Conservation (phyloP, 495 filamentous ascomycete species). For the Hyaloscypha variabilis region DNA sequence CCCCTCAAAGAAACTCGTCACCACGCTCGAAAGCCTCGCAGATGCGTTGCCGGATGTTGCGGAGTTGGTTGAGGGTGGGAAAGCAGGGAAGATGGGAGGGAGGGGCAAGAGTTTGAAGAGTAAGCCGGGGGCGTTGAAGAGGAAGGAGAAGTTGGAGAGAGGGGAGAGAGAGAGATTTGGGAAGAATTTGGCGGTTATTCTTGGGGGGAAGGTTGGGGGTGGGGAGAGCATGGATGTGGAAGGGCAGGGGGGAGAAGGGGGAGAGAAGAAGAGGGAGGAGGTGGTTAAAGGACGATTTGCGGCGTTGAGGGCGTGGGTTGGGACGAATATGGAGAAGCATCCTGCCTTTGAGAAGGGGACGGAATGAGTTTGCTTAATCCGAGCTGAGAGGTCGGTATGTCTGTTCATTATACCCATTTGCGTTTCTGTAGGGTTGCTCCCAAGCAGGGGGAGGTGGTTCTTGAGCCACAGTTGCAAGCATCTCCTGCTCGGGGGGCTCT, state of each 20-base stretch:
- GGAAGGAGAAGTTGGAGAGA: constrained; percentile 75
- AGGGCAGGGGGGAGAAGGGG: neutral
- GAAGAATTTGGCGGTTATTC: constrained; percentile 66
- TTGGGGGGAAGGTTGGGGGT: neutral
- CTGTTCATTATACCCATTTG: neutral
- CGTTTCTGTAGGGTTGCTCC: no score
- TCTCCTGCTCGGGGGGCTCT: no score
- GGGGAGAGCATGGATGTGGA: neutral
- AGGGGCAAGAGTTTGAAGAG: constrained; percentile 69
- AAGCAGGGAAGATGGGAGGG: constrained; percentile 14
- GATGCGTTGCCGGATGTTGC: constrained; percentile 68
- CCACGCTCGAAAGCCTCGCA: constrained; percentile 76
- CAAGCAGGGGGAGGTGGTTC: no score
- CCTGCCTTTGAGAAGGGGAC: constrained; percentile 22
- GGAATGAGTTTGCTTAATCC: neutral
- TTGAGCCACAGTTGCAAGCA: no score
- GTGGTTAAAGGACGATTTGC: constrained; percentile 9
- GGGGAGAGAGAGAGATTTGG: constrained; percentile 81
- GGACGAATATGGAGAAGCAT: constrained; percentile 28
- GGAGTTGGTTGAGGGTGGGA: constrained; percentile 31
- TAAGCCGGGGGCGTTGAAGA: constrained; percentile 79
- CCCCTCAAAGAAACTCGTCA: constrained; percentile 72
- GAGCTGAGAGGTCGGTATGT: neutral
- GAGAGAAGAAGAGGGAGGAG: constrained; percentile 5
- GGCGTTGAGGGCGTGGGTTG: constrained; percentile 24